Percentiles rank a stretch among this genome's conserved stretches.
Conservation (phyloP, 176 grass and related monocot genomes). For the Hyparrhenia diplandra region DNA sequence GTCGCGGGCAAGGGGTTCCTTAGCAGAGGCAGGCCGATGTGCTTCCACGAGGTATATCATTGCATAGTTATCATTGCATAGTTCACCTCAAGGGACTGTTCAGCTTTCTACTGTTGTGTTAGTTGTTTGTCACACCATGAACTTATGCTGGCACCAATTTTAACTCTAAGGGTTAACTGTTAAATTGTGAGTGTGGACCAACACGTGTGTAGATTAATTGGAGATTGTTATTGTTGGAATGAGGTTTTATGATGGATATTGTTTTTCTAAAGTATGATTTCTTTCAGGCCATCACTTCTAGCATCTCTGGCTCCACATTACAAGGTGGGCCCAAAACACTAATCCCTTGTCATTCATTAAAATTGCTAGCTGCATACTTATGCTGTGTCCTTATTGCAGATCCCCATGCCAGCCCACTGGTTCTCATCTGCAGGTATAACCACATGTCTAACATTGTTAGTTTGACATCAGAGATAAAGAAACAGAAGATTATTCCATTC, state of each 20-base stretch:
- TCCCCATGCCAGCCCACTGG: conserved; percentile 20
- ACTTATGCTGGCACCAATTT: background rate
- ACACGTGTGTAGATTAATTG: background rate
- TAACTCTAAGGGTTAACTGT: background rate
- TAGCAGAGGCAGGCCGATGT: conserved; percentile 14
- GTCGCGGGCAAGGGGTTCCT: conserved; percentile 32
- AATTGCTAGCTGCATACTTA: background rate
- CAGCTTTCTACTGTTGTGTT: background rate
- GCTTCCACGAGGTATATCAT: conserved; percentile 25
- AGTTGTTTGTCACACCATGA: background rate
- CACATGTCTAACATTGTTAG: background rate
- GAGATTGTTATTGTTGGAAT: background rate
- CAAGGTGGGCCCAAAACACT: conserved; percentile 23
- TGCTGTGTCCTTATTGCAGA: conserved; percentile 22
- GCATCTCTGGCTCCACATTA: conserved; percentile 21
- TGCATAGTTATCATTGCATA: background rate
- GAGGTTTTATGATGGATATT: background rate
- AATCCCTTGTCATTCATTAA: background rate
- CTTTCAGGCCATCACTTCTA: conserved; percentile 30
- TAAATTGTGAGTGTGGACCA: conserved; percentile 1
- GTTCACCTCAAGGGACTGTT: background rate
- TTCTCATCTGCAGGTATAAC: conserved; percentile 44
- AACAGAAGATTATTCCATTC: background rate
- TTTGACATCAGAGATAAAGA: conserved; percentile 1
- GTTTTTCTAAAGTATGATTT: background rate